A percentile compares a stretch with the other conserved stretches of the same genome.
Conservation (phyloP, 1,284 basidiomycete genomes). For the Austroboletus rostrupii region DNA sequence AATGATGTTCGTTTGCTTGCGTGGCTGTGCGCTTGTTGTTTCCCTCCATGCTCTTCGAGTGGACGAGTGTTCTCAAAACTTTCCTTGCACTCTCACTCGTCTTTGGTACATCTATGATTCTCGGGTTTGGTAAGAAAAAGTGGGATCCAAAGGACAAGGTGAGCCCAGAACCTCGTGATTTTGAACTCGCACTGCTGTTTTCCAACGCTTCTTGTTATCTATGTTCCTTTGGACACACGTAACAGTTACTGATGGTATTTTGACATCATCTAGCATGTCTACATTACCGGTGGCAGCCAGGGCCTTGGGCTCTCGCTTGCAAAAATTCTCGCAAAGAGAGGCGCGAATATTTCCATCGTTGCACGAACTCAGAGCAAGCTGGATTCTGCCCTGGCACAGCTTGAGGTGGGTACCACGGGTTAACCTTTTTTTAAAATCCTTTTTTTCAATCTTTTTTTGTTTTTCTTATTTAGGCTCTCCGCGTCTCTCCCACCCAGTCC, state of each 20-base stretch:
- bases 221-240: background rate
- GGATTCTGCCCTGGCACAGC: conserved; percentile 43
- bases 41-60: background rate
- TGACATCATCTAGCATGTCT: conserved; percentile 22
- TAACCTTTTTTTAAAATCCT: background rate
- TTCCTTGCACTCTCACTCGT: conserved; percentile 15
- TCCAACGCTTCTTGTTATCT: background rate
- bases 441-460: background rate
- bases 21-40: background rate
- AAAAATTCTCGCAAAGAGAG: conserved; percentile 51
- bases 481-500: conserved; percentile 43
- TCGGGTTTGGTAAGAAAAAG: conserved; percentile 24
- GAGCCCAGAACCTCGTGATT: background rate
- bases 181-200: background rate
- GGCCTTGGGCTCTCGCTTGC: conserved; percentile 71
- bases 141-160: conserved; percentile 32
- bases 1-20: too few relatives aligned
- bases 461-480: conserved; percentile 24
- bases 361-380: conserved; percentile 59
- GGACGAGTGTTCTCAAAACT: conserved; percentile 3
- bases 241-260: background rate
- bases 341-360: conserved; percentile 71
- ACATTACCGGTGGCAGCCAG: conserved; percentile 32
- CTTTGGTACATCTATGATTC: conserved; percentile 18
- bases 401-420: conserved; percentile 47